These are phyloP conservation scores for Crithidia thermophila DNA, from an alignment of 208 protist species.

Conservation along the genomic window DNA sequence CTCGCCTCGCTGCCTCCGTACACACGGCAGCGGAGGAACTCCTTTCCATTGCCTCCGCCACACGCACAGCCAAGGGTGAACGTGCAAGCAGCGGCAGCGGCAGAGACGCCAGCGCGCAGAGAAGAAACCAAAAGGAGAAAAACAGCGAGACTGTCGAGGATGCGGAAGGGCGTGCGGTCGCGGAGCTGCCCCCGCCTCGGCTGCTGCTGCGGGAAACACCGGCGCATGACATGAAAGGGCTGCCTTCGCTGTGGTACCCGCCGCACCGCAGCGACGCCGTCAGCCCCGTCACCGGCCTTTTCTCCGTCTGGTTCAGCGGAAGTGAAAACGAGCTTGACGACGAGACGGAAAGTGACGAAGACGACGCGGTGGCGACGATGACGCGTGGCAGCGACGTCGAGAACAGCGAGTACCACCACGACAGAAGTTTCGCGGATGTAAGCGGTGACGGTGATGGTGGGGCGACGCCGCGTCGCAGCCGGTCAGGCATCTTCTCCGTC, in stretches of 20 bases:
- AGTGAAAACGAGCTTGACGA: not conserved
- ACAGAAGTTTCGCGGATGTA: not conserved
- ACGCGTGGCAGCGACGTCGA: not conserved
- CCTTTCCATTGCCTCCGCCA: no score
- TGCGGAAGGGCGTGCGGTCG: not conserved
- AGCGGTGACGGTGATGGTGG: no score
- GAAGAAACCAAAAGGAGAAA: no score
- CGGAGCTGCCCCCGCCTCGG: constrained; percentile 1
- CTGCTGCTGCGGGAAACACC: constrained; percentile 21
- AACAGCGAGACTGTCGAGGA: not conserved
- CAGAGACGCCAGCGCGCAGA: no score
- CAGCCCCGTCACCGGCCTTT: constrained; percentile 7
- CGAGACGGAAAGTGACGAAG: not conserved
- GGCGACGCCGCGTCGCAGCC: not conserved
- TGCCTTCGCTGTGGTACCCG: constrained; percentile 29
- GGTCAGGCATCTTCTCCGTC: not conserved
- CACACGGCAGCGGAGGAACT: not conserved
- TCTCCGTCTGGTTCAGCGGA: constrained; percentile 27
- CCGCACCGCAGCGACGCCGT: constrained; percentile 12
- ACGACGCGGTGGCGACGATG: not conserved
- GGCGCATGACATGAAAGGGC: constrained; percentile 9
- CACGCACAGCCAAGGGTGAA: no score
- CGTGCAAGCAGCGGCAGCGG: no score
- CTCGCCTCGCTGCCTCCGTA: not conserved
- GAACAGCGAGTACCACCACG: not conserved